Evolutionary conservation across 306 rosid genomes (phyloP).

Genomic region (Malus orientalis): DNA sequence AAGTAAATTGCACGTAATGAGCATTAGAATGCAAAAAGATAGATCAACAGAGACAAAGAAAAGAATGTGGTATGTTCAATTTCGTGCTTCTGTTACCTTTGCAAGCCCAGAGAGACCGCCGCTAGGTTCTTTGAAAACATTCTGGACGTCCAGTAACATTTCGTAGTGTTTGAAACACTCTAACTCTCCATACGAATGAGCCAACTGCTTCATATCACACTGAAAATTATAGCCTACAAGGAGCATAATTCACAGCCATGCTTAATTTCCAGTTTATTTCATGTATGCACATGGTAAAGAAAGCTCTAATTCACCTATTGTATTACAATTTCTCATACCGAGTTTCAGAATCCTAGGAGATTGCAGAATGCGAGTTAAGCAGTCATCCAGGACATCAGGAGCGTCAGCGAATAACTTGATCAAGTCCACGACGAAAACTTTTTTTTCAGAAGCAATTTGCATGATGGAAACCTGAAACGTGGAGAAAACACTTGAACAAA

Average conservation of each 20-base stretch:
- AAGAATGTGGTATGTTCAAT: background rate
- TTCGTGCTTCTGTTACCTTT: constrained; percentile 35
- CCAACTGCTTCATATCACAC: constrained; percentile 81
- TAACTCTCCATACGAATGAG: constrained; percentile 63
- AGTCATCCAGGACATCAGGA: constrained; percentile 51
- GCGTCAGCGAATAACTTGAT: constrained; percentile 62
- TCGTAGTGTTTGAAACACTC: constrained; percentile 77
- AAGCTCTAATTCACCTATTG: background rate
- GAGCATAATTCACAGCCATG: constrained; percentile 18
- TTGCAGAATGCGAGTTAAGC: constrained; percentile 63
- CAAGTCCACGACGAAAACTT: constrained; percentile 69
- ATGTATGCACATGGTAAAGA: background rate
- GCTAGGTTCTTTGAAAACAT: constrained; percentile 57
- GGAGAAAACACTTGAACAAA: constrained; percentile 9
- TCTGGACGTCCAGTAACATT: constrained; percentile 77
- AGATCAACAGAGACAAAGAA: background rate
- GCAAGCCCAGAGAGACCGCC: constrained; percentile 93
- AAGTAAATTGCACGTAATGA: constrained; percentile 10
- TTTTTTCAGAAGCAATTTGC: constrained; percentile 85
- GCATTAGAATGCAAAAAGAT: background rate
- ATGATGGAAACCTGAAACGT: constrained; percentile 85
- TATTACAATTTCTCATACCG: constrained; percentile 43
- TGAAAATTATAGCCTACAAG: constrained; percentile 83
- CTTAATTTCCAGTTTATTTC: background rate
- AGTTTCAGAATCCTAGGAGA: constrained; percentile 79